Evolutionary conservation across 2,329 filamentous ascomycete species (phyloP).

Genomic region (Pseudocercospora musae): DNA sequence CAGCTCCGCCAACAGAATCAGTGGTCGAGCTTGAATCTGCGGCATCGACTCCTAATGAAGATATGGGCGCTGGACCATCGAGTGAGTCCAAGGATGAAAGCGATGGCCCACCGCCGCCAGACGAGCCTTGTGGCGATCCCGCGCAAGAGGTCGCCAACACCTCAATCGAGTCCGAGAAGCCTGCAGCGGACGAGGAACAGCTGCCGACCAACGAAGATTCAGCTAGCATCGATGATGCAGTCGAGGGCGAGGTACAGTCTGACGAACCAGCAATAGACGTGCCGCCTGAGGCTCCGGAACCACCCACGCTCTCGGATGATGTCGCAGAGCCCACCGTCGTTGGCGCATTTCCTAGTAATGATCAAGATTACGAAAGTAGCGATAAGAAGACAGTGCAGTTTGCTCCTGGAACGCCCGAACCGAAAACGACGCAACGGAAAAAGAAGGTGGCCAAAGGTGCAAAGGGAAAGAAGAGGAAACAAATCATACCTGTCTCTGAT

Average conservation of each 20-base stretch:
- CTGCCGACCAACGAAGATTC: neutral
- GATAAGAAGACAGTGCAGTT: conserved; percentile 30
- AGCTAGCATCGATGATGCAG: neutral
- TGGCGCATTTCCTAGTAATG: conserved; percentile 2
- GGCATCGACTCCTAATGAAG: neutral
- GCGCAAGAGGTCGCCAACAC: neutral
- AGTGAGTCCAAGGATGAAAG: neutral
- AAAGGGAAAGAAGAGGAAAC: conserved; percentile 28
- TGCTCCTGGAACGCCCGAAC: conserved; percentile 30
- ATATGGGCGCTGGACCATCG: neutral
- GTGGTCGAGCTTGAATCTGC: neutral
- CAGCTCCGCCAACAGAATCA: neutral
- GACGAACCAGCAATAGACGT: neutral
- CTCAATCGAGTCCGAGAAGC: neutral
- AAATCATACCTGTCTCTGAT: conserved; percentile 4
- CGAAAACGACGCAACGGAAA: conserved; percentile 24
- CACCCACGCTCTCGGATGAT: neutral
- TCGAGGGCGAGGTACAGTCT: neutral
- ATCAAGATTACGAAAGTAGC: conserved; percentile 15
- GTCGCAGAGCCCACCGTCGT: neutral
- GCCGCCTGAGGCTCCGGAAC: conserved; percentile 12
- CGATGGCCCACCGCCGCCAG: neutral
- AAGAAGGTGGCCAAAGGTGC: conserved; percentile 25
- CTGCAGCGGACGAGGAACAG: neutral
- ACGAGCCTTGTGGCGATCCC: neutral